These are phyloP conservation scores for Chaetothyriales sp. DNA, from an alignment of 2,329 filamentous ascomycete genomes.

Conservation along the genomic window DNA sequence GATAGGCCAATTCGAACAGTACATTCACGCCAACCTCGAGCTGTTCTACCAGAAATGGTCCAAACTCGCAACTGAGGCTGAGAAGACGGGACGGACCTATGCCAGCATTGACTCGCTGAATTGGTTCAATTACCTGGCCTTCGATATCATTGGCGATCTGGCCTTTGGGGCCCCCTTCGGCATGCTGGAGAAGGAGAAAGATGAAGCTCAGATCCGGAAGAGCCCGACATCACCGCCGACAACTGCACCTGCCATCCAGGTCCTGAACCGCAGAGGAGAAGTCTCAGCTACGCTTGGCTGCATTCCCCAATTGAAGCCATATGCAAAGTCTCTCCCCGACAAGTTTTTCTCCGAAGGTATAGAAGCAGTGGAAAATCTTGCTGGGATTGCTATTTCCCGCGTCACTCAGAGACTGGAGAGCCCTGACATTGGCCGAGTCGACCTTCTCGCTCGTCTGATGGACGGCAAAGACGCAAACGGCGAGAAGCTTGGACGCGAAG, in stretches of 20 bases:
- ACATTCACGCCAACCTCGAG: conserved; percentile 66
- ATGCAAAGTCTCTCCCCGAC: conserved; percentile 65
- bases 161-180: conserved; percentile 67
- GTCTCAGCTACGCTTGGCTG: conserved; percentile 69
- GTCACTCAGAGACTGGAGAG: conserved; percentile 54
- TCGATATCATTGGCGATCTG: conserved; percentile 44
- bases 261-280: conserved; percentile 74
- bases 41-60: conserved; percentile 62
- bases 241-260: conserved; percentile 68
- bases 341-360: conserved; percentile 65
- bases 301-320: conserved; percentile 59
- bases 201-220: conserved; percentile 57
- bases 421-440: conserved; percentile 52
- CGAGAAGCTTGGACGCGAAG: conserved; percentile 56
- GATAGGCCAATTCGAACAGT: conserved; percentile 72
- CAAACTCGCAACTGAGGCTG: conserved; percentile 35
- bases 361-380: conserved; percentile 60
- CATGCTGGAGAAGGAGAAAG: conserved; percentile 63
- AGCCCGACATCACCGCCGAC: conserved; percentile 46
- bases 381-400: conserved; percentile 73
- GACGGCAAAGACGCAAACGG: conserved; percentile 72
- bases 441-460: conserved; percentile 70
- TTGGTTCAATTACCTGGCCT: conserved; percentile 62
- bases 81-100: conserved; percentile 32
- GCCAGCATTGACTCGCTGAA: conserved; percentile 57